Evolutionary conservation across 2,329 filamentous ascomycete genomes (phyloP).

Genomic region (Botrytis squamosa): DNA sequence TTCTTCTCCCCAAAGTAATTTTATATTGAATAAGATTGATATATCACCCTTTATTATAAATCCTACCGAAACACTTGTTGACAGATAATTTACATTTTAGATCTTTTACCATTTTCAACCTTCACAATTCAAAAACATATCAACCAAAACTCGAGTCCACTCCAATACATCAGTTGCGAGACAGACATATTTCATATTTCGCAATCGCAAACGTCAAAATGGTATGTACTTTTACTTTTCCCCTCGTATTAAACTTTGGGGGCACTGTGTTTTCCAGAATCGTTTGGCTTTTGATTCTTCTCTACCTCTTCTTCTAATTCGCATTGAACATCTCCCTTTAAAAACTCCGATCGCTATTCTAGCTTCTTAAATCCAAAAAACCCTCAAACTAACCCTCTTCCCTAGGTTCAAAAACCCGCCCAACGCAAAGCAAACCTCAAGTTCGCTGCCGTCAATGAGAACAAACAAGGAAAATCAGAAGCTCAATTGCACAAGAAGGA

Average conservation of each 20-base stretch:
- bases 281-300: neutral
- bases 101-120: neutral
- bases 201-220: slow-evolving; percentile 3
- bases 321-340: neutral
- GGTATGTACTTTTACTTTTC: neutral
- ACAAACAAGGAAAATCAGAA: slow-evolving; percentile 73
- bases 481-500: slow-evolving; percentile 61
- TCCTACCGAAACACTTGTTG: neutral
- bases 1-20: neutral
- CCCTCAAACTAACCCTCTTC: neutral
- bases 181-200: neutral
- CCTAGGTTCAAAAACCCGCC: slow-evolving; percentile 77
- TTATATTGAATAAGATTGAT: slow-evolving; percentile 11
- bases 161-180: neutral
- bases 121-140: neutral
- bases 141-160: neutral
- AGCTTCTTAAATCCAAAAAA: neutral
- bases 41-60: neutral
- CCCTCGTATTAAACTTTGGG: no score
- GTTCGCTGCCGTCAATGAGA: slow-evolving; percentile 71
- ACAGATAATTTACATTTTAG: slow-evolving; percentile 1
- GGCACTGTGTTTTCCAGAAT: neutral
- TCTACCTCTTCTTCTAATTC: neutral
- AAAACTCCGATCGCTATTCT: neutral
- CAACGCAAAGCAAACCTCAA: slow-evolving; percentile 79